Percentiles rank a stretch among this genome's conserved stretches.
Evolutionary conservation across 768 basidiomycete species (phyloP).

Genomic region (Leccinum subgranulosum): DNA sequence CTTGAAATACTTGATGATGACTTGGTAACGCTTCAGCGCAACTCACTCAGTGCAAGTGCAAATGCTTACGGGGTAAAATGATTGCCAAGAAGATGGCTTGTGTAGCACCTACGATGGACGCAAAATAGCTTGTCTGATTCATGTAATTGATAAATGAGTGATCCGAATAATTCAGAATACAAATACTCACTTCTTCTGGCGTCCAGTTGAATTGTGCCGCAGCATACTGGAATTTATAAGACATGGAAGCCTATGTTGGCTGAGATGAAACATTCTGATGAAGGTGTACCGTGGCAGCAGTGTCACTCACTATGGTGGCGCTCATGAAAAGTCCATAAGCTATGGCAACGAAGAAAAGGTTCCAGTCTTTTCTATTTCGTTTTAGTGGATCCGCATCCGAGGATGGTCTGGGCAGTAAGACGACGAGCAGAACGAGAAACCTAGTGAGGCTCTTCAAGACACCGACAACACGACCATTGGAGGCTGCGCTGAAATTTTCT

Average conservation of each 20-base stretch:
- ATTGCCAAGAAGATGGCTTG: constrained; percentile 55
- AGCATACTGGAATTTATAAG: constrained; percentile 65
- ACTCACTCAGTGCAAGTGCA: not conserved
- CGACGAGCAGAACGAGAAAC: constrained; percentile 69
- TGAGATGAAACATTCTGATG: not conserved
- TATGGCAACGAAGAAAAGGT: constrained; percentile 51
- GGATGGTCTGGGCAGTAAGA: constrained; percentile 50
- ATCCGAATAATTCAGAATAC: not conserved
- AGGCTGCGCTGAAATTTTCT: constrained; percentile 7
- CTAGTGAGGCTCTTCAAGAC: constrained; percentile 45
- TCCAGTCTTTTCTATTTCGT: constrained; percentile 56
- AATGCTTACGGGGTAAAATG: constrained; percentile 56
- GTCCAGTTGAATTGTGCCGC: constrained; percentile 61
- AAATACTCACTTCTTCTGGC: constrained; percentile 51
- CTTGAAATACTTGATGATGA: constrained; percentile 52
- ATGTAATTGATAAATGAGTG: not conserved
- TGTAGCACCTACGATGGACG: constrained; percentile 50
- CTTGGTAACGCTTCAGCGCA: constrained; percentile 31
- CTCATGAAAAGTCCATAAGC: constrained; percentile 47
- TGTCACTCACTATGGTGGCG: constrained; percentile 44
- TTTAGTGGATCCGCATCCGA: constrained; percentile 38
- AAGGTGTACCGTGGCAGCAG: not conserved
- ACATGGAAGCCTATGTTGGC: constrained; percentile 47
- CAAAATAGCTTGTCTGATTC: constrained; percentile 67
- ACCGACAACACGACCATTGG: not conserved